Evolutionary conservation across 2,329 filamentous ascomycete species (phyloP).

Genomic region (Microdochium nivale): DNA sequence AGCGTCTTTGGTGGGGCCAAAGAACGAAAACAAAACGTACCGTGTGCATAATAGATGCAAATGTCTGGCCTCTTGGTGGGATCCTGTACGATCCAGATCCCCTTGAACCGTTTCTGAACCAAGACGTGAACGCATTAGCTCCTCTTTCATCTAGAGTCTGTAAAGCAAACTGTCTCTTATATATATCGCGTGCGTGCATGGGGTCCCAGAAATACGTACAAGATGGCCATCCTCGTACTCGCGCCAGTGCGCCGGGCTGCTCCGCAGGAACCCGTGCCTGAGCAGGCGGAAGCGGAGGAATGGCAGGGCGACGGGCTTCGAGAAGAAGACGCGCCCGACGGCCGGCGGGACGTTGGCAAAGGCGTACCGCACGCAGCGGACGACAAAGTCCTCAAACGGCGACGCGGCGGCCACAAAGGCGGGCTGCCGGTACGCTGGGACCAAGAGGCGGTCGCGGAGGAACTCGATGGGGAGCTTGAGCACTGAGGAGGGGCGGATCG

Average conservation of each 20-base stretch:
- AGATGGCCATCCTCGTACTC: constrained; percentile 39
- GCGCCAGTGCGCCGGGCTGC: constrained; percentile 54
- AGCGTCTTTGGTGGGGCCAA: too few species aligned
- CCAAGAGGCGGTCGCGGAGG: constrained; percentile 46
- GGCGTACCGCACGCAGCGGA: constrained; percentile 70
- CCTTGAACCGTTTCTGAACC: constrained; percentile 41
- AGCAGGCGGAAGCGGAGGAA: constrained; percentile 71
- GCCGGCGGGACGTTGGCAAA: constrained; percentile 62
- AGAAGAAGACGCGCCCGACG: constrained; percentile 70
- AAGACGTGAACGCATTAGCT: background rate
- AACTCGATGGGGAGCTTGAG: constrained; percentile 50
- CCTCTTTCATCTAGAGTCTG: too few species aligned
- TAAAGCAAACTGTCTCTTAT: too few species aligned
- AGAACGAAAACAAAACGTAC: constrained; percentile 29
- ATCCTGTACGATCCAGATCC: constrained; percentile 62
- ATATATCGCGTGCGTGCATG: too few species aligned
- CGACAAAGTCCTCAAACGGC: constrained; percentile 67
- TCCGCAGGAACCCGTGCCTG: constrained; percentile 54
- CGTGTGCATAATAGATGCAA: constrained; percentile 76
- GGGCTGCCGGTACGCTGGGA: constrained; percentile 32
- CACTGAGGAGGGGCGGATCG: constrained; percentile 39
- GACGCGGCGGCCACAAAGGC: constrained; percentile 63
- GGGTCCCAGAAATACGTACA: background rate
- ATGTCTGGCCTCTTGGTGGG: constrained; percentile 57
- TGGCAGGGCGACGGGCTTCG: constrained; percentile 61